Evolutionary conservation across 352 stramenopile species (phyloP), one percentile per base, ranked within the genome.

Genomic region (Poterioochromonas sp.): DNA sequence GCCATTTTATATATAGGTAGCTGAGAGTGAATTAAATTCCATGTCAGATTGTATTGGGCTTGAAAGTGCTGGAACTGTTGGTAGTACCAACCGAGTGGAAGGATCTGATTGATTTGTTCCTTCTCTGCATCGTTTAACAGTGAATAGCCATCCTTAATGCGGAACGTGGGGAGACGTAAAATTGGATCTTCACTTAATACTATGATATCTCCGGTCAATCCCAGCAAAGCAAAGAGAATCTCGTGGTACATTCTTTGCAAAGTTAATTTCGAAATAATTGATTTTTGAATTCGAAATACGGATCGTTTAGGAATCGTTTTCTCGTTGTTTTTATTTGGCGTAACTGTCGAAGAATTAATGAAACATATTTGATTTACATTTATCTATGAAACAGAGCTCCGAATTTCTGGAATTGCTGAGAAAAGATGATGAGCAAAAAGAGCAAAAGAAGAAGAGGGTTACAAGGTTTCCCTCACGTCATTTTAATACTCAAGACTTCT

Each of bases 31-130:
- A 47, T 12, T 43, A 15, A 20, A 8, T 12, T 3, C 63, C 63
- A 73, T 49, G 8, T 20, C 20, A 73, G 3, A 11, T 40, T 51
- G n/a, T 49, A 51, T 15, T 51, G 5, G 1, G 51, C 40, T 5
- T 1, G 1, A 58, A 32, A 74, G 5, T 37, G 34, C 15, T 51
- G 20, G 15, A 76, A 64, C 0, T n/a, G 51, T 0, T 11, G 1
- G 51, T 76, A 76, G 20, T 64, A 64, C 3, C 41, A 64, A 40
- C 69, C 69, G 3, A 76, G 32, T 32, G 41, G 69, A 2, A 76
- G 26, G 18, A 76, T 62, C 8, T 43, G n/a, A n/a, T 76, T 64
- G 2, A 76, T 64, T 44, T 76, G 69, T 34, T 76, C 69, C n/a
- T 37, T 51, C 22, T 74, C 37, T 5, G 37, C 20, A 39, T 15